Percentiles rank a stretch among this genome's conserved stretches.
phyloP scores from a whole-genome alignment of 2,329 filamentous ascomycete species.

The Arachnopeziza araneosa region DNA sequence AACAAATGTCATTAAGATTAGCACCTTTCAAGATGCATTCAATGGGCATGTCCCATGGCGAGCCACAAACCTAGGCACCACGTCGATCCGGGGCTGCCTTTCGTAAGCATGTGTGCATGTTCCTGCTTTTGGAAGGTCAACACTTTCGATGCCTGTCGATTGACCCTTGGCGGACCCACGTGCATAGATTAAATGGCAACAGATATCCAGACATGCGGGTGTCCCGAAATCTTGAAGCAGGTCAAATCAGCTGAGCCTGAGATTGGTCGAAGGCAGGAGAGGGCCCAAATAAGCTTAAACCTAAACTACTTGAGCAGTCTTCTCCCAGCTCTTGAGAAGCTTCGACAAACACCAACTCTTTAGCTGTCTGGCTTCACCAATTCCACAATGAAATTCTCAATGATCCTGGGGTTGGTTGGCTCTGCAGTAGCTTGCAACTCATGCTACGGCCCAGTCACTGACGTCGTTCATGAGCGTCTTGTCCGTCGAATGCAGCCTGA shows the following conservation, averaged over 20 bases:
- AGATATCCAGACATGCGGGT: neutral
- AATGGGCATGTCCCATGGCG: neutral
- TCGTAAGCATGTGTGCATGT: neutral
- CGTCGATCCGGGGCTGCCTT: neutral
- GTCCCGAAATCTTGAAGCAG: neutral
- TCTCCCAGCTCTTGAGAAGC: neutral
- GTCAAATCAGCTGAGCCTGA: neutral
- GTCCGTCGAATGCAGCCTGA: slow-evolving; percentile 46
- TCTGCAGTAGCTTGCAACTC: slow-evolving; percentile 34
- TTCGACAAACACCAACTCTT: neutral
- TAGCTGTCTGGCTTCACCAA: neutral
- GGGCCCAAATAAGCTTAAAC: neutral
- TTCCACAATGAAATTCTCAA: slow-evolving; percentile 16
- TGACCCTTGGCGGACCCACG: neutral
- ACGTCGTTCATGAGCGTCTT: slow-evolving; percentile 41
- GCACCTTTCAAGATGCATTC: neutral
- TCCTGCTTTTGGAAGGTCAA: neutral
- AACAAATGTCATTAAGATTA: neutral
- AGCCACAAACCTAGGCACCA: neutral
- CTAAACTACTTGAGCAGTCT: neutral
- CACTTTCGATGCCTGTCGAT: neutral
- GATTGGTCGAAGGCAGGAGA: neutral
- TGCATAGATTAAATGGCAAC: neutral
- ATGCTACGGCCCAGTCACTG: slow-evolving; percentile 39
- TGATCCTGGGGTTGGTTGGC: slow-evolving; percentile 13